Evolutionary conservation across 2,329 filamentous ascomycete genomes (phyloP).

Genomic region (Fusarium luffae): DNA sequence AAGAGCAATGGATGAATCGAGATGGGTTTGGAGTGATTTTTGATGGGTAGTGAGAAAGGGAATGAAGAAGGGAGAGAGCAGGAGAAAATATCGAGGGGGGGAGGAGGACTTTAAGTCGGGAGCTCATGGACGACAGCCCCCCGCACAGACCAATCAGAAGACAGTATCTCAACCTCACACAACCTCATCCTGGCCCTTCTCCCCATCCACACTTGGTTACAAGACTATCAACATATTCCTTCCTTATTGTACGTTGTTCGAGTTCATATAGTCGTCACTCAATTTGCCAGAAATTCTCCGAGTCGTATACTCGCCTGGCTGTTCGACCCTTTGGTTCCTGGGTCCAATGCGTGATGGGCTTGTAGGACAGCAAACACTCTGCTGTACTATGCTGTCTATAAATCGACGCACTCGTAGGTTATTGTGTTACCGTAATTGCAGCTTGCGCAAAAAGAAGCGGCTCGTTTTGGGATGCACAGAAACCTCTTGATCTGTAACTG

Average conservation of each 20-base stretch:
- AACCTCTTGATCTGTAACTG: background rate
- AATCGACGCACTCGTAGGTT: background rate
- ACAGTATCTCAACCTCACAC: slow-evolving; percentile 33
- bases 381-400: background rate
- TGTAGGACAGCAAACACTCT: background rate
- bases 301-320: background rate
- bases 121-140: slow-evolving; percentile 22
- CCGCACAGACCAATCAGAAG: slow-evolving; percentile 36
- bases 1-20: slow-evolving; percentile 4
- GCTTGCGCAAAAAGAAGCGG: background rate
- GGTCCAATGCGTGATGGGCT: background rate
- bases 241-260: background rate
- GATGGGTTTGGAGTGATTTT: slow-evolving; percentile 14
- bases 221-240: background rate
- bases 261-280: background rate
- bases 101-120: slow-evolving; percentile 37
- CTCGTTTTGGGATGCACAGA: background rate
- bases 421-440: background rate
- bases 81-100: slow-evolving; percentile 29
- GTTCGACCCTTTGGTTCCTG: background rate
- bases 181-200: slow-evolving; percentile 37
- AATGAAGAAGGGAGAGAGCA: slow-evolving; percentile 34
- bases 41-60: slow-evolving; percentile 29
- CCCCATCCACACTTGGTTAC: slow-evolving; percentile 3
- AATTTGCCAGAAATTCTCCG: background rate